These are phyloP conservation scores for Discostella pseudostelligera DNA, from an alignment of 108 stramenopile species.

Conservation along the genomic window DNA sequence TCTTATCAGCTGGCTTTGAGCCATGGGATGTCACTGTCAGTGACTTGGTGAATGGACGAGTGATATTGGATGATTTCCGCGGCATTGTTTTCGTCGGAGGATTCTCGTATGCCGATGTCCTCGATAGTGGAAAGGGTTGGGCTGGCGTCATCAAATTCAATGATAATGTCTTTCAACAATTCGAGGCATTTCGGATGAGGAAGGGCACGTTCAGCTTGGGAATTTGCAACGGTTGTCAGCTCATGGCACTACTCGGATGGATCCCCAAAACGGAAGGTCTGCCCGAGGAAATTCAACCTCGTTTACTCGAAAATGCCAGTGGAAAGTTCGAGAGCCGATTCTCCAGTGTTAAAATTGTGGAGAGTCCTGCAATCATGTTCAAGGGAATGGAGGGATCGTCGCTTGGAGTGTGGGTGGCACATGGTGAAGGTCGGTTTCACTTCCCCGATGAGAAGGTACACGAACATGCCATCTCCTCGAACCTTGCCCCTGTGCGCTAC, in stretches of 20 bases:
- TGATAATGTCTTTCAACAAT: slow-evolving; percentile 88
- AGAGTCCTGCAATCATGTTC: slow-evolving; percentile 87
- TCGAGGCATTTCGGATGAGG: slow-evolving; percentile 90
- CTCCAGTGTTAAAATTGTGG: slow-evolving; percentile 78
- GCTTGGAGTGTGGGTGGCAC: slow-evolving; percentile 98
- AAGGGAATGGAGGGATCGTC: slow-evolving; percentile 96
- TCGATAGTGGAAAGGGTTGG: slow-evolving; percentile 99
- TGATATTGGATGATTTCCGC: slow-evolving; percentile 86
- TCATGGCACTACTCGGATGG: slow-evolving; percentile 99
- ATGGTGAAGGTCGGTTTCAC: slow-evolving; percentile 97
- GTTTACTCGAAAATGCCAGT: slow-evolving; percentile 95
- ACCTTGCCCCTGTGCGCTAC: slow-evolving; percentile 91
- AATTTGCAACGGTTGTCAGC: slow-evolving; percentile 99
- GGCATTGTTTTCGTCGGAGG: slow-evolving; percentile 98
- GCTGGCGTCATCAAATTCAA: slow-evolving; percentile 98
- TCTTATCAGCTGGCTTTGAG: slow-evolving; percentile 94
- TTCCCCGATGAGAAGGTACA: slow-evolving; percentile 88
- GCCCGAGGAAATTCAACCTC: slow-evolving; percentile 86
- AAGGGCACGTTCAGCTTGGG: slow-evolving; percentile 97
- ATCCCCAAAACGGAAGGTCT: slow-evolving; percentile 81
- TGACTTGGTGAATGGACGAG: slow-evolving; percentile 76
- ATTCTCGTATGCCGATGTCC: slow-evolving; percentile 97
- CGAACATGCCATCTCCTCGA: slow-evolving; percentile 61
- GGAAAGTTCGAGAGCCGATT: slow-evolving; percentile 98
- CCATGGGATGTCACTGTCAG: slow-evolving; percentile 95